Evolutionary conservation across 2,329 filamentous ascomycete genomes (phyloP).

Genomic region (Sporothrix schenckii): DNA sequence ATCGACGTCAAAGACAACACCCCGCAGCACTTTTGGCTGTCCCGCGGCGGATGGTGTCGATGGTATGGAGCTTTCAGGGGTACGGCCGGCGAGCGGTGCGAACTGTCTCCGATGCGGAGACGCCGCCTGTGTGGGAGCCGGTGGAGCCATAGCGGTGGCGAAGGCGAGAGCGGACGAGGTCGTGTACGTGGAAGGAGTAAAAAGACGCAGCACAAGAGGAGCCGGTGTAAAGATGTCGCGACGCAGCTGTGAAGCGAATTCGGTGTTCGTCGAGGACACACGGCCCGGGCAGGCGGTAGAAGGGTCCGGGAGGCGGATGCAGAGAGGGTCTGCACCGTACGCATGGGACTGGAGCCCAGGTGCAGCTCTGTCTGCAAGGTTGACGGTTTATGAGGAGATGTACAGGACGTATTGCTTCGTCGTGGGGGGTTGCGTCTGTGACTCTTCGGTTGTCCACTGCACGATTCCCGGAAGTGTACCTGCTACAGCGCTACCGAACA

Average conservation of each 20-base stretch:
- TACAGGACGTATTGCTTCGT: too few relatives aligned
- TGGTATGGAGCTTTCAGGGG: conserved; percentile 37
- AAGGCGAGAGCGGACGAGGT: background rate
- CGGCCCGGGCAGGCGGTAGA: background rate
- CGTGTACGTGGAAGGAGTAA: background rate
- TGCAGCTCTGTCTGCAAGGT: background rate
- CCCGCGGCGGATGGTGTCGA: background rate
- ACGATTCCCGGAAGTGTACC: background rate
- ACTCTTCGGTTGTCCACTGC: background rate
- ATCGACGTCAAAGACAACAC: conserved; percentile 88
- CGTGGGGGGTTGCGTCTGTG: background rate
- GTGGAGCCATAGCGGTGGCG: background rate
- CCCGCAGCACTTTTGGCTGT: conserved; percentile 49
- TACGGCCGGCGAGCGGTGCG: conserved; percentile 55
- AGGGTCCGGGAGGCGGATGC: conserved; percentile 2
- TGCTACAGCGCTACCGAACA: background rate
- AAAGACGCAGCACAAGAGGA: background rate
- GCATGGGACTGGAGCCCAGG: conserved; percentile 7
- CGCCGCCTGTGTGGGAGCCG: background rate
- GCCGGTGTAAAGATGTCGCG: background rate
- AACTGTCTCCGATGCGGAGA: conserved; percentile 53
- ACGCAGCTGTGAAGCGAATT: background rate
- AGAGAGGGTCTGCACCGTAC: background rate
- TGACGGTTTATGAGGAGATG: background rate
- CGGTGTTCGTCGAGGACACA: background rate